Conservation (phyloP, 23 red algal genomes). For the Gracilaria domingensis region DNA sequence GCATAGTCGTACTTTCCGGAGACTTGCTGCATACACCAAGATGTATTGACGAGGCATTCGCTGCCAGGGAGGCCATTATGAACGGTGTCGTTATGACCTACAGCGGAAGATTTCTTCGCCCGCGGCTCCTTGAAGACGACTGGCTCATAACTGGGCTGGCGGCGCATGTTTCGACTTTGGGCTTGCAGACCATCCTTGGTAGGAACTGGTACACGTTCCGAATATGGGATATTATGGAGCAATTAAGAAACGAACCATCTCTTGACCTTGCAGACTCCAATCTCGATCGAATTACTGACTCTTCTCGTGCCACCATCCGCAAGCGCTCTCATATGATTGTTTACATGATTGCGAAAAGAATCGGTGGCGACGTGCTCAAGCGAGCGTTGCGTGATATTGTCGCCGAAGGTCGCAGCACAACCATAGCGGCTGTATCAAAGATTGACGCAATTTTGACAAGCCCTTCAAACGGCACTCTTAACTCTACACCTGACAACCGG, state of each 20-base stretch:
- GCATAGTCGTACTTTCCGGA: constrained; percentile 70
- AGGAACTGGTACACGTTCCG: constrained; percentile 88
- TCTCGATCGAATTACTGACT: constrained; percentile 51
- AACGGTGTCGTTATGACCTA: constrained; percentile 69
- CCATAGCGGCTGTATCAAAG: constrained; percentile 28
- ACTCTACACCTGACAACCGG: not conserved
- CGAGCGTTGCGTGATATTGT: constrained; percentile 78
- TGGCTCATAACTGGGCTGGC: constrained; percentile 86
- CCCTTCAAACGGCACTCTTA: not conserved
- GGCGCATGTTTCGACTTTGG: constrained; percentile 72
- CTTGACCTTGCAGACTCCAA: constrained; percentile 45
- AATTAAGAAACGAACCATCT: constrained; percentile 54
- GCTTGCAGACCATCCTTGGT: constrained; percentile 75
- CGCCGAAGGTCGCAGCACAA: constrained; percentile 50
- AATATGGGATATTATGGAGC: constrained; percentile 64
- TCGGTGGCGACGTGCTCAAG: constrained; percentile 67
- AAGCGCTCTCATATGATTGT: constrained; percentile 70
- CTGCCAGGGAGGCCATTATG: constrained; percentile 67
- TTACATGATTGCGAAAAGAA: constrained; percentile 73
- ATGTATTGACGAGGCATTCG: constrained; percentile 83
- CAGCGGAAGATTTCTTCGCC: constrained; percentile 74
- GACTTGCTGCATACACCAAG: constrained; percentile 68
- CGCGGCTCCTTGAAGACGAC: constrained; percentile 57
- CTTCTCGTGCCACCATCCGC: constrained; percentile 25
- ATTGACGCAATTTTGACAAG: constrained; percentile 33